Evolutionary conservation across 306 rosid genomes (phyloP).

Genomic region (Cucurbita argyrosperma): DNA sequence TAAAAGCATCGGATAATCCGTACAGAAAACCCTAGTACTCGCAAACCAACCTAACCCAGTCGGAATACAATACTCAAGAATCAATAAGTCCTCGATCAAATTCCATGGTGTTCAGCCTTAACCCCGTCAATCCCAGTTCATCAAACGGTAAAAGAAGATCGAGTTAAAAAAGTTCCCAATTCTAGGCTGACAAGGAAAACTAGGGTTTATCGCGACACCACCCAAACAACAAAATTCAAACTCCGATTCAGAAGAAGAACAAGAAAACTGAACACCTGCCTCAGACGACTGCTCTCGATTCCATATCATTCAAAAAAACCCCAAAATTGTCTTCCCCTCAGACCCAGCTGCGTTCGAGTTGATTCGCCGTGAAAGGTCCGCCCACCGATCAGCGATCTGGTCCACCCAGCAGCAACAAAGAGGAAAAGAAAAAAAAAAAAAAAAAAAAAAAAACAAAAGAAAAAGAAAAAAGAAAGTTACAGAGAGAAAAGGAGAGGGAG

Average conservation of each 20-base stretch:
- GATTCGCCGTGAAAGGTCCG: not conserved
- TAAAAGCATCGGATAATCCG: not conserved
- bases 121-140: not conserved
- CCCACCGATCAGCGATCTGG: conserved; percentile 17
- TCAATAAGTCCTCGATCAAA: not conserved
- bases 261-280: conserved; percentile 29
- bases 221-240: not conserved
- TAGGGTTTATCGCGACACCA: conserved; percentile 4
- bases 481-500: not conserved
- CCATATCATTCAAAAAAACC: not conserved
- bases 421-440: not conserved
- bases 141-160: not conserved
- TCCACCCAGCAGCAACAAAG: not conserved
- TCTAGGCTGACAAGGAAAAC: not conserved
- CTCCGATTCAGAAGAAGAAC: not conserved
- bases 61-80: not conserved
- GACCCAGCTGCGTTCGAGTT: conserved; percentile 5
- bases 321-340: not conserved
- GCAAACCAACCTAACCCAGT: conserved; percentile 4
- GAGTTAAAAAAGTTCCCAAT: not conserved
- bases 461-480: not conserved
- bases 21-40: conserved; percentile 4
- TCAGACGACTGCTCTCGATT: conserved; percentile 7
- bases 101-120: not conserved
- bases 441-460: not conserved